Evolutionary conservation across 352 stramenopile genomes (phyloP), one percentile per base, ranked within the genome.

Genomic region (Pythium phragmiticola): DNA sequence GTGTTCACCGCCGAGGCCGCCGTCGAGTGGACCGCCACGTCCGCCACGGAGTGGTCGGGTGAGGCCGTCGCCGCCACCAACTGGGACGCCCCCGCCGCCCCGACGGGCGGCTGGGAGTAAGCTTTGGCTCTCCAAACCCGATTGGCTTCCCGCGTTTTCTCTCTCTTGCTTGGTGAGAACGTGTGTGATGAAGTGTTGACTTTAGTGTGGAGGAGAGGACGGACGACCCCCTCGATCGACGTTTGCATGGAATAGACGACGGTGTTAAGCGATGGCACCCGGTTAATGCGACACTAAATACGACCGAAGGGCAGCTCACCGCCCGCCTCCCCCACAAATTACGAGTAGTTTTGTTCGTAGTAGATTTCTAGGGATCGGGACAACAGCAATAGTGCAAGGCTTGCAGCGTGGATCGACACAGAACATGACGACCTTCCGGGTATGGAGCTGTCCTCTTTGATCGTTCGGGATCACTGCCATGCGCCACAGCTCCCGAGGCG

Each of bases 211-310:
- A 26, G 46, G 26, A 19, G 39, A n/a, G 13, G 5, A 19, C 14
- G 7, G 17, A 47, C 3, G 34, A 37, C 53, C 13, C 9, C 16
- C 41, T 49, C 41, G 39, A 42, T 54, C 49, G 66, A 60, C 26
- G 74, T 73, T 83, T 77, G 84, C 87, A 95, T 95, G 87, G 87
- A 95, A 92, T 94, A 95, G 72, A 95, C 87, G 87, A 95, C 82
- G 87, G 84, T 92, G 87, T 95, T 94, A 87, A 87, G 87, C 87
- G 87, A 95, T 95, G 87, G 84, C 87, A 91, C 84, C 83, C 78
- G 87, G 87, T 95, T 95, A 95, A 95, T 95, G 86, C 79, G 75
- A 89, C 79, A 76, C 50, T 67, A 68, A 69, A 65, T 52, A 65
- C 60, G 75, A 81, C 63, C 68, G 55, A 62, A 39, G 34, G 34